Conservation (phyloP, 305 asterid species). For the Fraxinus sp. region DNA sequence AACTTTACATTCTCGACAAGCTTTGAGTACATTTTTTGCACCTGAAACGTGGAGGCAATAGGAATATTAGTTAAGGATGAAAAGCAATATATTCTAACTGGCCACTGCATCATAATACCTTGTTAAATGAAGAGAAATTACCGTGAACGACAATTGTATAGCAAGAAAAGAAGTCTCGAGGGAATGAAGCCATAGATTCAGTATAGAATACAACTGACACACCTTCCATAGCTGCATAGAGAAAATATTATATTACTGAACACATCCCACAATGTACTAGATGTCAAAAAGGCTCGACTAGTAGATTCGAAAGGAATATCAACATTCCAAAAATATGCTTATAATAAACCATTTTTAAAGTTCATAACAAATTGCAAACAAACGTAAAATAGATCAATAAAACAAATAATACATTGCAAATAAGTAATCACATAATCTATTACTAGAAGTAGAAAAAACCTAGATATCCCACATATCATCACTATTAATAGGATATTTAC, state of each 20-base stretch:
- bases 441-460: background rate
- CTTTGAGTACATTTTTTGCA: constrained; percentile 69
- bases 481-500: background rate
- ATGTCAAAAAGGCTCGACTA: background rate
- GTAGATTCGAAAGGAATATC: background rate
- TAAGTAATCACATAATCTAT: background rate
- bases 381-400: background rate
- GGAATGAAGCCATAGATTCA: constrained; percentile 44
- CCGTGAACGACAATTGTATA: constrained; percentile 73
- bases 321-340: background rate
- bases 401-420: background rate
- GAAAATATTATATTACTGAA: constrained; percentile 28
- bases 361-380: background rate
- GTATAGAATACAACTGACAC: constrained; percentile 73
- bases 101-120: constrained; percentile 19
- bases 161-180: constrained; percentile 52
- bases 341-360: background rate
- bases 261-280: background rate
- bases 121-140: constrained; percentile 29
- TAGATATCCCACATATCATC: background rate
- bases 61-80: constrained; percentile 19
- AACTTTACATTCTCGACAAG: constrained; percentile 77
- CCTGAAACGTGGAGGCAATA: constrained; percentile 43
- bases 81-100: constrained; percentile 2
- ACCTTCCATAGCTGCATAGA: constrained; percentile 68